Evolutionary conservation across 75 land plant species (phyloP).

Genomic region (Selaginella tamariscina): DNA sequence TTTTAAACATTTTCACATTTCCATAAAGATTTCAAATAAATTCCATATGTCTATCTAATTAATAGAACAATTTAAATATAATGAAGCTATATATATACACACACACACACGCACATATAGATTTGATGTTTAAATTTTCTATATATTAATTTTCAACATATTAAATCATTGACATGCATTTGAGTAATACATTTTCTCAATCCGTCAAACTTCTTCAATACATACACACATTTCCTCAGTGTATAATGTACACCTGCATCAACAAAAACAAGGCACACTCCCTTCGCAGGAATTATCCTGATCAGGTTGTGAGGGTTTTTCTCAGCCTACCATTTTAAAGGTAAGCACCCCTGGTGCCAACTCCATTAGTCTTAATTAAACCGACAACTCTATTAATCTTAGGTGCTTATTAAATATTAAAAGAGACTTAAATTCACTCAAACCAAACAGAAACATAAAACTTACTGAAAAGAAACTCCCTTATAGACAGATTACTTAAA

Average conservation of each 20-base stretch:
- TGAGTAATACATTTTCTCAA: not conserved
- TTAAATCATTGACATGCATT: no score
- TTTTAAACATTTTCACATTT: no score
- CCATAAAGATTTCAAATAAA: no score
- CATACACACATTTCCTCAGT: not conserved
- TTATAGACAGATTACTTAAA: not conserved
- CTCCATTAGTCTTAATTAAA: not conserved
- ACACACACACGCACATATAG: no score
- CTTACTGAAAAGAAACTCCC: not conserved
- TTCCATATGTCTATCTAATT: no score
- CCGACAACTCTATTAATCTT: not conserved
- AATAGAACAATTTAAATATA: no score
- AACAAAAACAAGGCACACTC: constrained; percentile 27
- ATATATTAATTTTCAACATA: not conserved
- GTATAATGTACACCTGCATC: constrained; percentile 18
- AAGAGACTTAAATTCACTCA: not conserved
- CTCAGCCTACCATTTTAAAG: constrained; percentile 30
- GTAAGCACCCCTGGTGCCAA: constrained; percentile 42
- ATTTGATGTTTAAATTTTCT: not conserved
- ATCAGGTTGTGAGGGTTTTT: constrained; percentile 35
- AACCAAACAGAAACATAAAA: not conserved
- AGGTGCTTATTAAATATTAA: no score
- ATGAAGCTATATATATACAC: no score
- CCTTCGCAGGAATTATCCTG: constrained; percentile 47
- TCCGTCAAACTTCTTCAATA: not conserved